Evolutionary conservation across 2,329 filamentous ascomycete species (phyloP), one percentile per base, ranked within the genome.

Genomic region (Colletotrichum theobromicola): DNA sequence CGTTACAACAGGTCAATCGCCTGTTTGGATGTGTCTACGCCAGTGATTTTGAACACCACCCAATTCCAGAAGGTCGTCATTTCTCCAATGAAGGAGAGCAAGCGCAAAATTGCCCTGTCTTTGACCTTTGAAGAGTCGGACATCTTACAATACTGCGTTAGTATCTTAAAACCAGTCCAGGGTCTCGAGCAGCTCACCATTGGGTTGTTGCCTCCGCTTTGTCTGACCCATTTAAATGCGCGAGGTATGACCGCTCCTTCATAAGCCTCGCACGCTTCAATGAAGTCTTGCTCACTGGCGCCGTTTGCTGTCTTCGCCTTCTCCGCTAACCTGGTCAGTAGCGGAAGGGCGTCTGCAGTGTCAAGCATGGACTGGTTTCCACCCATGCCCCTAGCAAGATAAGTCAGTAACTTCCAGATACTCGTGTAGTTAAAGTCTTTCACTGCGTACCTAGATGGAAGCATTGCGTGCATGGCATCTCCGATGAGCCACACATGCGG

Each of bases 341-440:
- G 34, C 4, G 34, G 61, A 24, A 63, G 21, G 2, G 35, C 34
- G 30, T 64, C 62, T 7, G 62, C 62, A 8, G 24, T 30, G 18
- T 64, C 62, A n/a, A 26, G 62, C 62, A 64, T 64, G 16, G 62
- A 37, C 16, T 53, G 62, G 18, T 64, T 64, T 26, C 62, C 62
- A 7, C 62, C 62, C 37, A 64, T 64, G 2, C 37, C 62, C 2
- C 37, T 64, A 7, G 5, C 3, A 2, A 15, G 0, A n/a, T 30
- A n/a, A 7, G 7, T 58, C 26, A 58, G 7, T 13, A 18, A 4
- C 12, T n/a, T 2, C 6, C 60, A 37, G n/a, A 9, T 1, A 21
- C 5, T 62, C 1, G 28, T n/a, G 24, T 0, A 21, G n/a, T 2
- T n/a, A 4, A 0, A n/a, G 2, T 4, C 4, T 4, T 55, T 3